Conservation (phyloP, 1,139 yeast species). For the Candida tetrigidarum region DNA sequence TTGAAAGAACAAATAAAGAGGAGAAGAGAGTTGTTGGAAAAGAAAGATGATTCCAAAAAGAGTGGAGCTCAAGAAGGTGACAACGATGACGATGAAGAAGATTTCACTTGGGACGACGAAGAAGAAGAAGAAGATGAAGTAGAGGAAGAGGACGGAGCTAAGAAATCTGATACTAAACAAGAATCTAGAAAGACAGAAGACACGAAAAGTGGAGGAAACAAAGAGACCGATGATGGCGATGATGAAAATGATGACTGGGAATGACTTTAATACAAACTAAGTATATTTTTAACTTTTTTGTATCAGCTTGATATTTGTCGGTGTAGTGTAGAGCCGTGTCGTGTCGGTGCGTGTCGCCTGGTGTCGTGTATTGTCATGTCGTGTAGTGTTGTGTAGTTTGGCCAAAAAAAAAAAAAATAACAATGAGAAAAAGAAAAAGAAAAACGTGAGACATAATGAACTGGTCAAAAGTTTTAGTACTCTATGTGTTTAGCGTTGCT, state of each 20-base stretch:
- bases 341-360: too few species aligned
- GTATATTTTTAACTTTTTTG: too few species aligned
- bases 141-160: constrained; percentile 19
- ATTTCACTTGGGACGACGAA: constrained; percentile 62
- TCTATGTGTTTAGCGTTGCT: constrained; percentile 4
- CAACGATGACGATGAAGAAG: constrained; percentile 53
- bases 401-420: background rate
- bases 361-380: background rate
- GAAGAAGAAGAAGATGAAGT: constrained; percentile 60
- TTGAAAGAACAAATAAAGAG: constrained; percentile 67
- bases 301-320: too few species aligned
- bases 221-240: constrained; percentile 17
- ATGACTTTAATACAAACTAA: constrained; percentile 11
- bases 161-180: background rate
- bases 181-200: constrained; percentile 3
- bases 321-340: too few species aligned
- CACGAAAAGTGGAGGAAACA: constrained; percentile 2
- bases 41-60: constrained; percentile 29
- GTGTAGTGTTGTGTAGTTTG: background rate
- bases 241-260: constrained; percentile 66
- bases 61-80: constrained; percentile 40
- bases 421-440: background rate
- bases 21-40: constrained; percentile 62
- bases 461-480: too few species aligned
- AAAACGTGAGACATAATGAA: too few species aligned